A percentile compares a stretch with the other conserved stretches of the same genome.
Conservation (phyloP, 257 asterid species). For the Nicotiana attenuata region DNA sequence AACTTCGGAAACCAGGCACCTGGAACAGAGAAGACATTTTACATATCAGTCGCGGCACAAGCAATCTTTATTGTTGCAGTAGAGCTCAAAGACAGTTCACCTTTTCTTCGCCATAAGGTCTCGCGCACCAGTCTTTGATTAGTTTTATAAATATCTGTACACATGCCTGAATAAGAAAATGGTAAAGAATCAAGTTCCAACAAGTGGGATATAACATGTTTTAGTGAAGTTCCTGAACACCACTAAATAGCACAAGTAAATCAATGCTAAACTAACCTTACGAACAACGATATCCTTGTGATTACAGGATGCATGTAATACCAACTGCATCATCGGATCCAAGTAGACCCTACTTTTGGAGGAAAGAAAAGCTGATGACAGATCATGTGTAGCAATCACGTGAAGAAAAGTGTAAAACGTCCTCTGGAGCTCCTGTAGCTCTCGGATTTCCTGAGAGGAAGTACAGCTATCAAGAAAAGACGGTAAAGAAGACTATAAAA, state of each 20-base stretch:
- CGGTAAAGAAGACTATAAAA: neutral
- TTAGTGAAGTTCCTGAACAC: neutral
- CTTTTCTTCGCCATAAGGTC: conserved; percentile 62
- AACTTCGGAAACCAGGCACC: conserved; percentile 87
- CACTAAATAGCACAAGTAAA: neutral
- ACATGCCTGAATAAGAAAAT: conserved; percentile 53
- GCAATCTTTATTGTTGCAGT: neutral
- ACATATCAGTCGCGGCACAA: conserved; percentile 23
- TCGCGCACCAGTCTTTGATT: conserved; percentile 85
- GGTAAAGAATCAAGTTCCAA: conserved; percentile 7
- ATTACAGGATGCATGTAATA: conserved; percentile 58
- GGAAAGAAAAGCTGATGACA: conserved; percentile 65
- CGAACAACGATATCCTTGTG: conserved; percentile 72
- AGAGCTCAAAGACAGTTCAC: conserved; percentile 28
- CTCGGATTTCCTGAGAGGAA: conserved; percentile 78
- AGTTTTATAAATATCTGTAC: conserved; percentile 85
- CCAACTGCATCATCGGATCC: conserved; percentile 77
- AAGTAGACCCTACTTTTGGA: conserved; percentile 53
- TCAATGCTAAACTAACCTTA: conserved; percentile 44
- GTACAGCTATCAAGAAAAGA: conserved; percentile 5
- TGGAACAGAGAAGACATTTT: conserved; percentile 26
- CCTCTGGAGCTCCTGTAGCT: conserved; percentile 83
- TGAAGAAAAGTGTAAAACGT: conserved; percentile 71
- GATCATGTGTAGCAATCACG: conserved; percentile 70
- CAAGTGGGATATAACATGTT: neutral